These are phyloP conservation scores for Aureobasidium sp. DNA, from an alignment of 2,329 filamentous ascomycete species.

Conservation along the genomic window DNA sequence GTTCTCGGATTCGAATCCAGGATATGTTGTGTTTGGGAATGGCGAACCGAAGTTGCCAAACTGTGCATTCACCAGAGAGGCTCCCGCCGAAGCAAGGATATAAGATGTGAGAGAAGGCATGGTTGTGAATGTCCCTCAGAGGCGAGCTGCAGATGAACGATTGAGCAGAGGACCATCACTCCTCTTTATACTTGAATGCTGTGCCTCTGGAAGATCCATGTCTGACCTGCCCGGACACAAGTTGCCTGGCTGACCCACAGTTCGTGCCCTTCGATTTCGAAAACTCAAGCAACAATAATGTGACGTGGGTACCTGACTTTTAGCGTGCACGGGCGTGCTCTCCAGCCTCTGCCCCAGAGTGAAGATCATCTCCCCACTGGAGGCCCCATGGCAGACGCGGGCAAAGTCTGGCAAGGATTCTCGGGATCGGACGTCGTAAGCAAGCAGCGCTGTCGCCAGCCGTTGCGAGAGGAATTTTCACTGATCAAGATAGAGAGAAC, in stretches of 20 bases:
- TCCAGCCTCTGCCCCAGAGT: constrained; percentile 5
- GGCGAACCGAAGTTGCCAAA: constrained; percentile 17
- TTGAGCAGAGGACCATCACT: neutral
- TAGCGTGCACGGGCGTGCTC: neutral
- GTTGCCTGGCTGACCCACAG: neutral
- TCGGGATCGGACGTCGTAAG: neutral
- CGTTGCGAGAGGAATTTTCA: neutral
- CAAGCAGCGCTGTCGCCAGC: neutral
- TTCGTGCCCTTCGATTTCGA: neutral
- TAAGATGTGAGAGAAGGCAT: constrained; percentile 12
- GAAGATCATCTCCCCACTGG: constrained; percentile 12
- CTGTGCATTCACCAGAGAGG: constrained; percentile 14
- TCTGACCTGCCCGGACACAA: neutral
- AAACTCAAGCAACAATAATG: constrained; percentile 3
- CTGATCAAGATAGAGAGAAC: too few relatives aligned
- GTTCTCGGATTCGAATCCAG: constrained; percentile 20
- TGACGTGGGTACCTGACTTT: constrained; percentile 12
- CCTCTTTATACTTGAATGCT: neutral
- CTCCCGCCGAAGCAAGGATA: constrained; percentile 13
- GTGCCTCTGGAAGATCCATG: neutral
- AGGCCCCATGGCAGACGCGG: constrained; percentile 10
- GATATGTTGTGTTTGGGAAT: constrained; percentile 23
- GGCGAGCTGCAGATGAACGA: neutral
- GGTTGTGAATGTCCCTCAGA: neutral
- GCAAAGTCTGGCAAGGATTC: neutral